Base-by-base conservation (phyloP, 1,284 basidiomycete species). In the Austroboletus niveus region DNA sequence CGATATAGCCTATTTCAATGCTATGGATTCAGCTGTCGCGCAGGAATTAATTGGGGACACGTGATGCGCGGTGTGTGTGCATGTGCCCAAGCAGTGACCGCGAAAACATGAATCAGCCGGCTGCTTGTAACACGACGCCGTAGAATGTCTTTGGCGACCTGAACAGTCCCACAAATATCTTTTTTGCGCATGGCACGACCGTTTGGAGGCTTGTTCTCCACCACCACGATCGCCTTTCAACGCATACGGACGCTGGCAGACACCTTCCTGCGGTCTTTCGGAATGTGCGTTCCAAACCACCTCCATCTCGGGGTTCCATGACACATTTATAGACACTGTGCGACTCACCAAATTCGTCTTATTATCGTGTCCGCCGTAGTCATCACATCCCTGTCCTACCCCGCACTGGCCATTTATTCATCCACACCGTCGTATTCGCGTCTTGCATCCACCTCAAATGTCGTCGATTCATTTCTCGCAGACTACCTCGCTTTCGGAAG, bases 371-470 rank as follows among this genome's bases (percentile, higher is more conserved):
- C 93, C 51, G 89, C 90, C 53, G 80, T 98, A 54, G 92, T 98
- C 63, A 98, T 99, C 74, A 96, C 94, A 43, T 94, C 92, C 39
- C 84, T 99, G 46, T 92, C 96, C 68, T 98, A 94, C 63, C 94
- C 94, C 5, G 92, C 93, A 10, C 80, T 97, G 44, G 85, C 91
- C 42, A 79, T 92, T 47, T 94, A 94, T 68, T 82, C 87, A 30
- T 85, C 86, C 2, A 82, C 85, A 7, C 80, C 83, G 52, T 79
- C 81, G 1, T 79, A 80, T 55, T 82, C 83, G 41, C 76, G 84
- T 48, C 80, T 85, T 46, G 73, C 72, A 40, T 74, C 78, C 60
- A 79, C 80, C 54, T 71, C 78, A 43, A 71, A 74, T 48, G 76
- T 87, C 31, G 74, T 88, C 53, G 80, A 85, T 64, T 77, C 80